Percentiles rank a stretch among this genome's conserved stretches.
These are phyloP conservation scores for Nemania serpens DNA, from an alignment of 2,329 filamentous ascomycete species.

Conservation along the genomic window DNA sequence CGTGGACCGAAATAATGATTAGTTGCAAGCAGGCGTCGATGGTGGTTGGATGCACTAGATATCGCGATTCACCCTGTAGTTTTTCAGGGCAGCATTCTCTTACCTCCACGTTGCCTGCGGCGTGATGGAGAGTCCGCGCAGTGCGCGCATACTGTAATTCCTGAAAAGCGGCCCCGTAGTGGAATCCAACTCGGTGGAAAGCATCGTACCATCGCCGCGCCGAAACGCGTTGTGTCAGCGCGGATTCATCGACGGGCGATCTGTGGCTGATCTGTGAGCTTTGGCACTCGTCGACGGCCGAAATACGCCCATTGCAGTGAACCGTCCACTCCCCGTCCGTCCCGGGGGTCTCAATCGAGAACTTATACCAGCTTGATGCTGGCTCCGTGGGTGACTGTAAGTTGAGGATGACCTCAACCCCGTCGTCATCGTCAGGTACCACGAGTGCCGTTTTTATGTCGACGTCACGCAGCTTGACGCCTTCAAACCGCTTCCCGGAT, in stretches of 20 bases:
- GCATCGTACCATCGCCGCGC: constrained; percentile 42
- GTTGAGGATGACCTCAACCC: constrained; percentile 38
- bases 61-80: constrained; percentile 43
- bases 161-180: constrained; percentile 46
- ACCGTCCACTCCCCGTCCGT: constrained; percentile 22
- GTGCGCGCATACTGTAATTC: constrained; percentile 35
- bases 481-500: constrained; percentile 22
- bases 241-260: constrained; percentile 22
- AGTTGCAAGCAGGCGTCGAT: constrained; percentile 47
- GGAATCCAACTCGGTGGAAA: constrained; percentile 44
- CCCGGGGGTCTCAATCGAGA: constrained; percentile 24
- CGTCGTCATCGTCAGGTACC: constrained; percentile 39
- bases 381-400: constrained; percentile 30
- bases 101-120: constrained; percentile 12
- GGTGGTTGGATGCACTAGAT: constrained; percentile 46
- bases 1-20: constrained; percentile 39
- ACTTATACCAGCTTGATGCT: constrained; percentile 25
- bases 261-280: not conserved
- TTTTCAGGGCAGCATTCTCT: constrained; percentile 16
- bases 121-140: constrained; percentile 32
- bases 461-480: constrained; percentile 37
- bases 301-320: constrained; percentile 27
- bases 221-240: constrained; percentile 33
- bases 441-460: constrained; percentile 40
- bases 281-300: not conserved